Conservation (phyloP, 345 rosid genomes). For the Hypericum perforatum region DNA sequence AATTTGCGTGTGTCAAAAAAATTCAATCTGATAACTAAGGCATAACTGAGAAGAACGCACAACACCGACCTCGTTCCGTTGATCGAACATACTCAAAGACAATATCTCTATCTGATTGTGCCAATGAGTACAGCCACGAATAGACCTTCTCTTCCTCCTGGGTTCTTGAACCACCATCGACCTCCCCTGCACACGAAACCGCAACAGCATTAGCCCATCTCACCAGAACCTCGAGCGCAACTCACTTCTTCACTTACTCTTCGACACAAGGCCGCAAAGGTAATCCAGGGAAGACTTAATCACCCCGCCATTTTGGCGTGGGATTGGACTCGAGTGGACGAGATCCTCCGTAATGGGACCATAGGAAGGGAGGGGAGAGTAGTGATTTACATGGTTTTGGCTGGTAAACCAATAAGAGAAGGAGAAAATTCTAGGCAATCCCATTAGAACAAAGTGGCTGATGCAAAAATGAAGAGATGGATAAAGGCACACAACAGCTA, state of each 20-base stretch:
- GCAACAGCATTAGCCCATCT: slow-evolving; percentile 6
- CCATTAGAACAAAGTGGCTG: slow-evolving; percentile 24
- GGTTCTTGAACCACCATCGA: slow-evolving; percentile 46
- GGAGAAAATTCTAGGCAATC: slow-evolving; percentile 22
- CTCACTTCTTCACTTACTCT: slow-evolving; percentile 18
- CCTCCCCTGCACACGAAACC: slow-evolving; percentile 25
- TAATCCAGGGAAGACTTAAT: slow-evolving; percentile 12
- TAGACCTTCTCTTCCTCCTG: slow-evolving; percentile 57
- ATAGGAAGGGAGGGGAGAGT: slow-evolving; percentile 19
- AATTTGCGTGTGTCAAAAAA: slow-evolving; percentile 12
- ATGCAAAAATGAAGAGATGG: background rate
- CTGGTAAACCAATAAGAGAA: slow-evolving; percentile 10
- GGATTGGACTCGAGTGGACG: slow-evolving; percentile 4
- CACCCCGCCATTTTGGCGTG: slow-evolving; percentile 10
- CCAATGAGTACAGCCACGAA: slow-evolving; percentile 52
- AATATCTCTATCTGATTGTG: slow-evolving; percentile 39
- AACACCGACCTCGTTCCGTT: slow-evolving; percentile 52
- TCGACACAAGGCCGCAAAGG: slow-evolving; percentile 25
- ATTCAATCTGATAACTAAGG: background rate
- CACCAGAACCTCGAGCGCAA: background rate
- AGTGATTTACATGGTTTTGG: background rate
- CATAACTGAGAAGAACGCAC: background rate
- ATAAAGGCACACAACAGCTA: background rate
- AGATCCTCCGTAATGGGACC: slow-evolving; percentile 21
- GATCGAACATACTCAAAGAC: slow-evolving; percentile 60